Percentiles rank a stretch among this genome's conserved stretches.
phyloP scores from a whole-genome alignment of 768 basidiomycete genomes.

The Lactarius indigo region DNA sequence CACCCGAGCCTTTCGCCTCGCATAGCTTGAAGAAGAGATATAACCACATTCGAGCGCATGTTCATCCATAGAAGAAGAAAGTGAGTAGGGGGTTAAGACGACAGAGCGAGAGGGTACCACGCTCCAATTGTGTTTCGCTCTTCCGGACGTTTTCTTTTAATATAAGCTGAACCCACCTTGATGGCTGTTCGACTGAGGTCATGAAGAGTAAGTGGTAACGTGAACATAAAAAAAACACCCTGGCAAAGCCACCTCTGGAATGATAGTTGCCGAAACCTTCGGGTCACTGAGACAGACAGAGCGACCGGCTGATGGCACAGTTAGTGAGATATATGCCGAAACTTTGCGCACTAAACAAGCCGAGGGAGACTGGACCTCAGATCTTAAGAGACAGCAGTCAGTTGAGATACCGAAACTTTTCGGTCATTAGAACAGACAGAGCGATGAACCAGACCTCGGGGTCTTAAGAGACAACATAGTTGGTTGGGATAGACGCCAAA shows the following conservation, averaged over 20 bases:
- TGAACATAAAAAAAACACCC: not conserved
- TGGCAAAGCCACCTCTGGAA: slow-evolving; percentile 10
- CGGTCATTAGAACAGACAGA: too few species aligned
- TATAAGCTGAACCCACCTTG: slow-evolving; percentile 8
- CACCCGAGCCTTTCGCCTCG: slow-evolving; percentile 3
- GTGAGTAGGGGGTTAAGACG: not conserved
- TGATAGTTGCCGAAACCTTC: slow-evolving; percentile 7
- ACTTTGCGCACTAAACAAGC: too few species aligned
- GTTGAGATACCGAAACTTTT: too few species aligned
- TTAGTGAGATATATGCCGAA: too few species aligned
- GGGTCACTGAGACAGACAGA: not conserved
- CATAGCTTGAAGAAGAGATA: slow-evolving; percentile 3
- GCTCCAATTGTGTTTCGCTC: not conserved
- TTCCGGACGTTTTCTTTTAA: slow-evolving; percentile 5
- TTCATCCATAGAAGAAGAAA: slow-evolving; percentile 19
- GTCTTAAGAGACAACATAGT: too few species aligned
- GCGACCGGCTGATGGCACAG: too few species aligned
- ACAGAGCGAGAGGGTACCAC: not conserved
- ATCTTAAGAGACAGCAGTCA: too few species aligned
- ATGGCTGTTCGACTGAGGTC: slow-evolving; percentile 4
- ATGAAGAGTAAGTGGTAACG: not conserved
- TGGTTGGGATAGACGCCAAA: too few species aligned
- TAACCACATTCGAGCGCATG: slow-evolving; percentile 5
- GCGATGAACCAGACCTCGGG: too few species aligned
- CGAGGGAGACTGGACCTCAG: too few species aligned